Evolutionary conservation across 768 basidiomycete species (phyloP), one percentile per base, ranked within the genome.

Genomic region (Pholiota microspora): DNA sequence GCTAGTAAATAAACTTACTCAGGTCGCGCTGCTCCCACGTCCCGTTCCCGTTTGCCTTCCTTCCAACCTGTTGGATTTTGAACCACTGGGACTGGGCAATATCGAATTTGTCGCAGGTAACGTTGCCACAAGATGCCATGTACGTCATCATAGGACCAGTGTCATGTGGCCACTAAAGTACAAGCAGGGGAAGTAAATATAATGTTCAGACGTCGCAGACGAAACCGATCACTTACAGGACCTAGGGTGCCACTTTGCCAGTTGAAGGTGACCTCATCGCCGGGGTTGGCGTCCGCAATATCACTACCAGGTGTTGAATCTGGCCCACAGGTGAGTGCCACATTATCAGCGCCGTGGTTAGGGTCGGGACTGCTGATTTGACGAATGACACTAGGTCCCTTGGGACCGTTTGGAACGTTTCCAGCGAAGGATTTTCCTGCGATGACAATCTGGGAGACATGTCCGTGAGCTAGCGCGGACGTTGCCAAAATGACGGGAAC

Each of bases 71-170:
- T 28, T 79, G 69, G 53, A 86, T 82, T 75, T 90, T 89, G 78
- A 90, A 88, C 85, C 85, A 91, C 62, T 82, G 73, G 10, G 85
- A 84, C n/a, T 73, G 60, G n/a, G 77, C 72, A 5, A 81, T 61
- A 61, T 88, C 73, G 68, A 84, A 88, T 60, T 83, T 68, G 61
- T 77, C 76, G 68, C 88, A 89, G 3, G 80, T 67, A 0, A 76
- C 73, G 34, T 69, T 67, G 0, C 79, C 80, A 63, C 89, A 92
- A 29, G 73, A 69, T 2, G 87, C 78, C 80, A 92, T 78, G 64
- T 92, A 92, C 25, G 85, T 89, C 69, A 90, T 71, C 71, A 88
- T 71, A 6, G 88, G 88, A 4, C 88, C 88, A 12, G 71, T 82
- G 52, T 86, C 70, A 61, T 88, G 76, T 16, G 73, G 73, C 75